A percentile compares a stretch with the other conserved stretches of the same genome.
phyloP scores from a whole-genome alignment of 371 early-diverging fungal genomes.

The Enterocytospora artemiae region DNA sequence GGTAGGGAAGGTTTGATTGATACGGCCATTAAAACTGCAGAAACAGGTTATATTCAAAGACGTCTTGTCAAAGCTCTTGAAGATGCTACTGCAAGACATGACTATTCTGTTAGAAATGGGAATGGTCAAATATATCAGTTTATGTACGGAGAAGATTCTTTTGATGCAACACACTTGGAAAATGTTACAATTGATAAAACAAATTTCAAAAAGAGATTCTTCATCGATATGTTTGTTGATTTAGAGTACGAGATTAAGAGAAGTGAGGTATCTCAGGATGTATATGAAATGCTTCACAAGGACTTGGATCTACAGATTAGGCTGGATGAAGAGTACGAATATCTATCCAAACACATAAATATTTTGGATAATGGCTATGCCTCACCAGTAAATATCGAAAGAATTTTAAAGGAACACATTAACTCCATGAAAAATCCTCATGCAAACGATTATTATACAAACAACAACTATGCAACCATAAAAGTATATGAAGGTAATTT shows the following conservation, averaged over 20 bases:
- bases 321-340: constrained; percentile 30
- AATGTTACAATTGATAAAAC: constrained; percentile 60
- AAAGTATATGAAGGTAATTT: no score
- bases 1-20: constrained; percentile 96
- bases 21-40: constrained; percentile 97
- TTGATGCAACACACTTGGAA: constrained; percentile 85
- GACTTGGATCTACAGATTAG: constrained; percentile 33
- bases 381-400: constrained; percentile 26
- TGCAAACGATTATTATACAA: background rate
- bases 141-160: constrained; percentile 92
- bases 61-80: constrained; percentile 94
- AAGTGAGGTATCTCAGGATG: constrained; percentile 9
- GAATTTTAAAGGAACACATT: constrained; percentile 14
- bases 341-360: background rate
- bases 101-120: constrained; percentile 88
- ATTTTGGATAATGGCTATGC: background rate
- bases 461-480: background rate
- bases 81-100: constrained; percentile 89
- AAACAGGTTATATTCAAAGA: constrained; percentile 98
- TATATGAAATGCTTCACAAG: constrained; percentile 20
- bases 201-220: constrained; percentile 26
- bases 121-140: constrained; percentile 81
- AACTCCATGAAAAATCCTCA: background rate
- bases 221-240: constrained; percentile 34
- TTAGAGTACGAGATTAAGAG: background rate